Conservation (phyloP, 202 grass and related monocot species). For the Cymbopogon flexuosus region DNA sequence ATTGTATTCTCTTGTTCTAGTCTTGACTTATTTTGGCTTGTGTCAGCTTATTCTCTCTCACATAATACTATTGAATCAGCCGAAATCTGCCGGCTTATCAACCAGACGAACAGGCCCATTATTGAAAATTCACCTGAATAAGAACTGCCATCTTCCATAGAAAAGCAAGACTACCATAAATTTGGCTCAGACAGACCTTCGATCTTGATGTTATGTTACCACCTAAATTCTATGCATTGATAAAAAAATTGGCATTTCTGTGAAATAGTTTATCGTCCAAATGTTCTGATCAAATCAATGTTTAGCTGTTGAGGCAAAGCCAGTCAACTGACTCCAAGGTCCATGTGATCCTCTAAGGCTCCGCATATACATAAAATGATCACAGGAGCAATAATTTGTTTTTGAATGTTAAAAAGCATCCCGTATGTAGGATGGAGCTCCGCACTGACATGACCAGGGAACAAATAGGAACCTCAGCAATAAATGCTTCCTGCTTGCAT, state of each 20-base stretch:
- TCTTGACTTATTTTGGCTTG: not conserved
- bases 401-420: not conserved
- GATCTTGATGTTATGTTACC: not conserved
- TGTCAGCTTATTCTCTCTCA: no score
- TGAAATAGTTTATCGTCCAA: not conserved
- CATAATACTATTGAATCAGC: no score
- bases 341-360: not conserved
- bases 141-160: not conserved
- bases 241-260: not conserved
- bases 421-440: not conserved
- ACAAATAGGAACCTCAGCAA: not conserved
- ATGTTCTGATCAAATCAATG: constrained; percentile 6
- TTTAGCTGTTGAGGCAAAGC: not conserved
- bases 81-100: no score
- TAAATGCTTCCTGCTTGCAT: not conserved
- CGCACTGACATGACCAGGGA: not conserved
- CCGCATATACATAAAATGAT: not conserved
- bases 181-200: not conserved
- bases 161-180: not conserved
- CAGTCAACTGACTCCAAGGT: not conserved
- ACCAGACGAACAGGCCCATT: no score
- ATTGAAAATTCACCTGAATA: not conserved
- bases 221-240: not conserved
- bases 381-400: constrained; percentile 3
- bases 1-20: not conserved